Evolutionary conservation across 2,329 filamentous ascomycete genomes (phyloP).

Genomic region (Thermothelomyces thermophilus): DNA sequence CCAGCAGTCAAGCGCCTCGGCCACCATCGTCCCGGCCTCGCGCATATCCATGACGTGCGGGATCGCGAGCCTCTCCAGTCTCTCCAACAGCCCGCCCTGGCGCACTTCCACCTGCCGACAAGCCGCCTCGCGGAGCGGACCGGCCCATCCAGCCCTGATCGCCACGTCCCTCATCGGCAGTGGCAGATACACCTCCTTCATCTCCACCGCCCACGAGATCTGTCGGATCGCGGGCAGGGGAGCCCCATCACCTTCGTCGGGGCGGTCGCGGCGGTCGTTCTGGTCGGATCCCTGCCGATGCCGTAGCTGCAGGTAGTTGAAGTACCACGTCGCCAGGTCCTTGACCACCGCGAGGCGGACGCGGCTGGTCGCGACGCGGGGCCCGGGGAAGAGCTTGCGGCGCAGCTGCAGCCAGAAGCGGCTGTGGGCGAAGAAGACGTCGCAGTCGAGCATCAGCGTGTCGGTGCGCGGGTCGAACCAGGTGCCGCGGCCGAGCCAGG

Average conservation of each 20-base stretch:
- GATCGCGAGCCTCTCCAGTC: not conserved
- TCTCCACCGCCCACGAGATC: not conserved
- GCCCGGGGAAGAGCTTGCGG: not conserved
- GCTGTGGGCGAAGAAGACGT: not conserved
- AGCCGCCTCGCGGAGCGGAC: not conserved
- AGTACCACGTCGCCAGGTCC: not conserved
- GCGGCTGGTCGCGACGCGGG: not conserved
- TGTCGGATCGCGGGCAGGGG: not conserved
- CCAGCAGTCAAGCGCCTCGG: not conserved
- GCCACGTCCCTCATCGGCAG: not conserved
- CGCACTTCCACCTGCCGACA: not conserved
- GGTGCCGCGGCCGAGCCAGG: not conserved
- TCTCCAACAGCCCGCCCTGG: not conserved
- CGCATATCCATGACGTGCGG: too few relatives aligned
- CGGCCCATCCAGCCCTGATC: not conserved
- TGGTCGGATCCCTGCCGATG: too few relatives aligned
- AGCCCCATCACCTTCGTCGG: too few relatives aligned
- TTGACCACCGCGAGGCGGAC: not conserved
- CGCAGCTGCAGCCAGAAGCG: not conserved
- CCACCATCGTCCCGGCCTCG: not conserved
- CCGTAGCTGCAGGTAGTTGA: too few relatives aligned
- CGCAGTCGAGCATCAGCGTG: constrained; percentile 5
- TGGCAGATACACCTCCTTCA: not conserved
- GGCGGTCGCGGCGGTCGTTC: too few relatives aligned
- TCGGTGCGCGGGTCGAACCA: constrained; percentile 9